Evolutionary conservation across 73 alveolate genomes (phyloP), one percentile per base, ranked within the genome.

Genomic region (Durusdinium trenchii): DNA sequence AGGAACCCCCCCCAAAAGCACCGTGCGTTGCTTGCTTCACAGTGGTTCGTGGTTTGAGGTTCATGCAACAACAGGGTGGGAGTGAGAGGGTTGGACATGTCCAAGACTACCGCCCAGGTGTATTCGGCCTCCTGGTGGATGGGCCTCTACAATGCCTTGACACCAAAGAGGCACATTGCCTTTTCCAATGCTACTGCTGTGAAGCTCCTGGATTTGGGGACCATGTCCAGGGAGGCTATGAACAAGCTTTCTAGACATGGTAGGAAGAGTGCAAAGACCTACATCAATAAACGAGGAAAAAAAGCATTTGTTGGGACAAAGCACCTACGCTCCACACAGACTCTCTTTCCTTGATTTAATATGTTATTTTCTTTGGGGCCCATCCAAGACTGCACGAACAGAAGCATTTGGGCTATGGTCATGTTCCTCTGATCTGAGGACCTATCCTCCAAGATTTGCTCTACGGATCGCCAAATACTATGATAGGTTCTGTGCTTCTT

Each of bases 121-220:
- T 81, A 14, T 9, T 35, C 45, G 47, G 71, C 92, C 6, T 3
- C 47, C 4, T 81, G 92, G 92, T 81, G 92, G 92, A 81, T 81
- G 92, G 92, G 36, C 7, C 32, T 30, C 6, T 81, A 81, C 35
- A 69, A 69, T 0, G 43, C 48, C 32, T 35, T 50, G 1, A 47
- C 71, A 0, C 92, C 92, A 0, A 81, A 81, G 47, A 0, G 92
- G n/a, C 92, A 81, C 10, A 81, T 81, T 26, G 92, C 71, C 28
- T 81, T 23, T 3, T 47, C 71, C 45, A 64, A 64, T 28, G 79
- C 79, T 64, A 38, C 45, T 16, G 28, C 79, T 26, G 38, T 64
- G 28, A 6, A 9, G 23, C 45, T 9, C 45, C 6, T 64, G 23
- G 79, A 64, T 64, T 32, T 64, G 79, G 79, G 79, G 10, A 64